Evolutionary conservation across 305 asterid species (phyloP).

Genomic region (Petunia hybrid): DNA sequence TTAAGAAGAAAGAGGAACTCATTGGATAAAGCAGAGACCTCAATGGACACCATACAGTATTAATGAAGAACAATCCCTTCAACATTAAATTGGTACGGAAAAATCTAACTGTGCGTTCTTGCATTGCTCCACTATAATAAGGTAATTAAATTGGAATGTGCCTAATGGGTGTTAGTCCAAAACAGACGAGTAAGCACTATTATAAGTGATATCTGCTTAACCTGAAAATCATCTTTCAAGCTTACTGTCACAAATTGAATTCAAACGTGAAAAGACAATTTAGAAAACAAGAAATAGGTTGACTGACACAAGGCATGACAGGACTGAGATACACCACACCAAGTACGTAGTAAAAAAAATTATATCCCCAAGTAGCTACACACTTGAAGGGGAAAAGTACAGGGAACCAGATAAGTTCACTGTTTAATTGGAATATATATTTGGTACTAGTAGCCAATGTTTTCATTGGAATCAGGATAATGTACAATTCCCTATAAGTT

Average conservation of each 20-base stretch:
- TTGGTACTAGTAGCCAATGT: background rate
- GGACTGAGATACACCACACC: background rate
- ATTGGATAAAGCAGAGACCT: too few species aligned
- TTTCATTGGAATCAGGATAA: background rate
- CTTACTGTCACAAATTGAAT: background rate
- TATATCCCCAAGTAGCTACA: background rate
- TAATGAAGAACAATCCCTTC: too few species aligned
- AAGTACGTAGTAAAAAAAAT: background rate
- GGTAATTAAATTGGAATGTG: too few species aligned
- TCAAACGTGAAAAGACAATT: background rate
- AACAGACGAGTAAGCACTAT: too few species aligned
- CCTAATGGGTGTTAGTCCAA: too few species aligned
- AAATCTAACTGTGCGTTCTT: too few species aligned
- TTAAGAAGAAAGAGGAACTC: too few species aligned
- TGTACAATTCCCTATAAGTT: background rate
- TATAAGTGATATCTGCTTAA: too few species aligned
- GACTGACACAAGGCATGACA: background rate
- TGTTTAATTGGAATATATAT: background rate
- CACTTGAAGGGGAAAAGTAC: background rate
- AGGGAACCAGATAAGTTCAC: background rate
- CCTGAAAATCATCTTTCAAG: background rate
- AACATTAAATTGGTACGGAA: too few species aligned
- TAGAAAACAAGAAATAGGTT: background rate
- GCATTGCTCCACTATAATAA: too few species aligned
- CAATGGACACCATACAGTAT: too few species aligned